Evolutionary conservation across 805 yeast genomes (phyloP), one percentile per base, ranked within the genome.

Genomic region (Pichia phayaonensis): DNA sequence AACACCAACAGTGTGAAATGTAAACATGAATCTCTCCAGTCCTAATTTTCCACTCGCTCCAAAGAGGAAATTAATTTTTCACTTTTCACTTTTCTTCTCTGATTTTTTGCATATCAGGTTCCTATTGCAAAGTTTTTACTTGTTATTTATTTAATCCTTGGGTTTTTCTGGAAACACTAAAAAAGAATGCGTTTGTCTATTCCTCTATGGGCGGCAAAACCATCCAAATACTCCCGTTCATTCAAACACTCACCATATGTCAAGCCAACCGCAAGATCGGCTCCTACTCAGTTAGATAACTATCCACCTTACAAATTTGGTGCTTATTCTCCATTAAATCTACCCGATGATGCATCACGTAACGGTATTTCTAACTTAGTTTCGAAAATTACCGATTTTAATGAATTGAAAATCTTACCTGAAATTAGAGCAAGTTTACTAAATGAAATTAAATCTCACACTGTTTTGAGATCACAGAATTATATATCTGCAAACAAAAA

Each of bases 391-490:
- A 70, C 73, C 1, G 72, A 77, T 15, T 90, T 90, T 59, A 75
- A 77, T n/a, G 80, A 83, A 49, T 71, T 90, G 52, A 76, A 81
- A 52, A 70, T 92, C 16, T 68, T 83, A 40, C 88, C 90, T 0
- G 73, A 74, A 2, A 84, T 90, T 1, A 72, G 96, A 56, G 70
- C 68, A 0, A 82, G 83, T 4, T 69, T 86, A 61, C 65, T 77
- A 16, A 61, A 74, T 22, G 82, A 83, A 44, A 78, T 87, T 46
- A 70, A 71, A 47, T 54, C 61, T 1, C 74, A 72, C 49, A 72
- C 83, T 0, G 70, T 76, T 15, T 55, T 73, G 7, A 62, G 70
- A 48, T 54, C 63, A 8, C 72, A 69, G 44, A 69, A 69, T 52
- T 59, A 54, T 49, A 51, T 67, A 13, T 53, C 58, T 31, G 51